Evolutionary conservation across 2,329 filamentous ascomycete species (phyloP).

Genomic region (Simplicillium sp.): DNA sequence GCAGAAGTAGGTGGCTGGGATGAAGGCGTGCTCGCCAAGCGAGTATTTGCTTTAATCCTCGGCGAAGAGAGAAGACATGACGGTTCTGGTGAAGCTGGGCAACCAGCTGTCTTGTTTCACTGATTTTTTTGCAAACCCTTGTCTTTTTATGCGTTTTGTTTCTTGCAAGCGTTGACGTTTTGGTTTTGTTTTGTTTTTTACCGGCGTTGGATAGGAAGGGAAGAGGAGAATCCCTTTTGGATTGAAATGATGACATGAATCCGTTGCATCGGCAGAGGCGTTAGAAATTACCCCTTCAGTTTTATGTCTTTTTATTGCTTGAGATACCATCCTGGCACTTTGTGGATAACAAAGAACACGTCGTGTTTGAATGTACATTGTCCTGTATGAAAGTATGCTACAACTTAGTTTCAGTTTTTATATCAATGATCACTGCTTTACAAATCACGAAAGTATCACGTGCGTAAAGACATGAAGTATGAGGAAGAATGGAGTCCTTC

Average conservation of each 20-base stretch:
- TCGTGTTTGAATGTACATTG: slow-evolving; percentile 1
- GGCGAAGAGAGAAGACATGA: slow-evolving; percentile 31
- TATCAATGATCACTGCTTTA: too few species aligned
- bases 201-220: background rate
- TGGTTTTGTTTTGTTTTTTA: slow-evolving; percentile 6
- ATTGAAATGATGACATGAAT: slow-evolving; percentile 3
- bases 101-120: slow-evolving; percentile 19
- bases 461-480: background rate
- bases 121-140: slow-evolving; percentile 9
- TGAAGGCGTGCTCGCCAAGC: slow-evolving; percentile 36
- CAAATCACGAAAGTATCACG: too few species aligned
- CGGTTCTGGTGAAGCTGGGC: slow-evolving; percentile 6
- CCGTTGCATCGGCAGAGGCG: background rate
- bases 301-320: slow-evolving; percentile 1
- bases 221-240: too few species aligned
- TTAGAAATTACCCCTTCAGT: slow-evolving; percentile 3
- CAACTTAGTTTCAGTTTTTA: too few species aligned
- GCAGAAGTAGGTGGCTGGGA: slow-evolving; percentile 39
- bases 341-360: slow-evolving; percentile 7
- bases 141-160: slow-evolving; percentile 6
- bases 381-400: background rate
- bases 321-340: background rate
- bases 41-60: slow-evolving; percentile 42
- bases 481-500: background rate
- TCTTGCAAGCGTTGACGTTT: slow-evolving; percentile 2